Evolutionary conservation across 371 early-diverging fungal species (phyloP).

Genomic region (Lichtheimia hyalospora): DNA sequence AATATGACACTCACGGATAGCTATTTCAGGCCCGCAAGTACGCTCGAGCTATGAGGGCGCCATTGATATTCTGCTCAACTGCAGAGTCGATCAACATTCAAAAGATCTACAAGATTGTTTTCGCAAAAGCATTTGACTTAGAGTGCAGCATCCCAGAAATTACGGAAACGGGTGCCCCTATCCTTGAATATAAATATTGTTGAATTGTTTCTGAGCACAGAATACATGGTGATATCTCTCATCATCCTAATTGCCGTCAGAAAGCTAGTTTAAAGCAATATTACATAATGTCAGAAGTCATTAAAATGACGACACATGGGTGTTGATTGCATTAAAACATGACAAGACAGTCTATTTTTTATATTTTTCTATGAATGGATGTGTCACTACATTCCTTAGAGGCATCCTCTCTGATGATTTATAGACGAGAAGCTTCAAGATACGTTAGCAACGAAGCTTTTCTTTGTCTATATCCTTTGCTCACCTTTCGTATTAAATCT

Average conservation of each 20-base stretch:
- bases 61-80: slow-evolving; percentile 93
- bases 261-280: no score
- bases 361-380: slow-evolving; percentile 7
- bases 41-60: slow-evolving; percentile 92
- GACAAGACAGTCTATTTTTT: no score
- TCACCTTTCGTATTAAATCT: slow-evolving; percentile 85
- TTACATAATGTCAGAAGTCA: no score
- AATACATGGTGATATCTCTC: no score
- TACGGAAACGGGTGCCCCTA: slow-evolving; percentile 88
- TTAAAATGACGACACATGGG: no score
- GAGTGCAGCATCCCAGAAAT: slow-evolving; percentile 92
- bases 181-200: slow-evolving; percentile 72
- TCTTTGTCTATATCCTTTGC: neutral
- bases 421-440: slow-evolving; percentile 3
- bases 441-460: neutral
- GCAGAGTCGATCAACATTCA: slow-evolving; percentile 94
- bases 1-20: neutral
- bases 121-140: slow-evolving; percentile 92
- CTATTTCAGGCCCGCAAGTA: slow-evolving; percentile 74
- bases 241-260: no score
- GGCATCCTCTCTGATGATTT: slow-evolving; percentile 4
- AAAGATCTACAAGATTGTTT: slow-evolving; percentile 95
- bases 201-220: slow-evolving; percentile 2
- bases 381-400: neutral
- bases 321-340: no score